Percentiles rank a stretch among this genome's conserved stretches.
Conservation (phyloP, 257 asterid species). For the Solanum lycopersicoides region DNA sequence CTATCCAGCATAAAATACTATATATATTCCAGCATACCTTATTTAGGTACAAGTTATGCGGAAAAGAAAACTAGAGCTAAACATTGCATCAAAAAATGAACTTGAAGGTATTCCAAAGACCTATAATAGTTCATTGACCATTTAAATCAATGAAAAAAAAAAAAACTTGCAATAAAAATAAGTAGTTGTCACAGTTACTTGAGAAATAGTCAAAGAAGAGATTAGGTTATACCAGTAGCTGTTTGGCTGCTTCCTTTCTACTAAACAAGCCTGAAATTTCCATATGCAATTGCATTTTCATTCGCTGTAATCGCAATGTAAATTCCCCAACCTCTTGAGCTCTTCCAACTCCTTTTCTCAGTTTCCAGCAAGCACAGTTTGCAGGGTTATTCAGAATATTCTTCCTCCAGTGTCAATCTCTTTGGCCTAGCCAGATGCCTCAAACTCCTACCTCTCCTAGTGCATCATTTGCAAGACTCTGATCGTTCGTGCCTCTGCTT, state of each 20-base stretch:
- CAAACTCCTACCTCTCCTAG: background rate
- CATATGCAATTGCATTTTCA: conserved; percentile 82
- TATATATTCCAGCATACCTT: background rate
- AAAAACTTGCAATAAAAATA: background rate
- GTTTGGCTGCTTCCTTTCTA: conserved; percentile 82
- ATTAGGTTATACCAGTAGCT: conserved; percentile 18
- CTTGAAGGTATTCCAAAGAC: background rate
- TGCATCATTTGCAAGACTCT: background rate
- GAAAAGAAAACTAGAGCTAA: background rate
- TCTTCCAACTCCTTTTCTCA: background rate
- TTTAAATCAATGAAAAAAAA: background rate
- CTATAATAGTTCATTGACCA: background rate
- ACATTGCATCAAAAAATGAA: background rate
- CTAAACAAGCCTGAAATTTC: conserved; percentile 84
- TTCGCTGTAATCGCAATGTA: conserved; percentile 71
- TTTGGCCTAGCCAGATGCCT: background rate
- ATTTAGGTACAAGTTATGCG: background rate
- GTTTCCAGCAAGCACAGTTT: background rate
- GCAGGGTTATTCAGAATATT: background rate
- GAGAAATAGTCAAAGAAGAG: background rate
- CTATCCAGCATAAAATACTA: background rate
- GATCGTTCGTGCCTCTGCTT: background rate
- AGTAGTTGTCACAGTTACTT: background rate
- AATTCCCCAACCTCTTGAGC: conserved; percentile 29
- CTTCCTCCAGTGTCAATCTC: background rate